Evolutionary conservation across 768 basidiomycete species (phyloP), one percentile per base, ranked within the genome.

Genomic region (Cyathus striatus): DNA sequence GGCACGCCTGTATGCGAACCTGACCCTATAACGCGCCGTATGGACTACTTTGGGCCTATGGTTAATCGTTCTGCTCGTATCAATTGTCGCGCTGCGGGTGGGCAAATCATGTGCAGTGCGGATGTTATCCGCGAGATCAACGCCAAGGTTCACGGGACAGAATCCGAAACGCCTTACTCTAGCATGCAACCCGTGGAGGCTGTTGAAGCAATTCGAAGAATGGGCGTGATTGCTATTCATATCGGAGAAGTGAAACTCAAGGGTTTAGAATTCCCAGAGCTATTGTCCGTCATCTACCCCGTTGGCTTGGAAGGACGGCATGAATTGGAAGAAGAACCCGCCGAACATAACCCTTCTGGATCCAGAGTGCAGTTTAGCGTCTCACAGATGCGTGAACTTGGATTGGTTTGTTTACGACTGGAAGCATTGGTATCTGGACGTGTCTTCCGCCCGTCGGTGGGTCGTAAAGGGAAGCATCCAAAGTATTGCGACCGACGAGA

Each of bases 21-120:
- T 3, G 96, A 99, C 62, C 85, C 87, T 2, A 83, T 91, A 57
- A 95, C 92, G 3, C 71, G 82, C 46, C 86, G 96, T 35, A 98
- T 99, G 96, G 95, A 98, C 61, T 98, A 98, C 64, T 90, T 95
- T 54, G 94, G 94, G 0, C 85, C 92, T 1, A 90, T 96, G 80
- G 91, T 95, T 51, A 98, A 97, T 62, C 87, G 93, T 23, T 76
- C 94, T 0, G 82, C 95, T 4, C 78, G 95, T 30, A 89, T 99
- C 54, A 79, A 72, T 46, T 81, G 83, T 17, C 77, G 70, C 44
- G 93, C 96, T 1, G 79, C 81, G 6, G 96, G 96, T 5, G 96
- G 96, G 0, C 91, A 98, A 61, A 90, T 98, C 57, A 85, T 88
- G 79, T 86, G 89, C 55, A 92, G 89, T 55, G 76, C 81, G 3